Conservation (phyloP, 169 alveolate genomes). For the Plasmodium coatneyi region DNA sequence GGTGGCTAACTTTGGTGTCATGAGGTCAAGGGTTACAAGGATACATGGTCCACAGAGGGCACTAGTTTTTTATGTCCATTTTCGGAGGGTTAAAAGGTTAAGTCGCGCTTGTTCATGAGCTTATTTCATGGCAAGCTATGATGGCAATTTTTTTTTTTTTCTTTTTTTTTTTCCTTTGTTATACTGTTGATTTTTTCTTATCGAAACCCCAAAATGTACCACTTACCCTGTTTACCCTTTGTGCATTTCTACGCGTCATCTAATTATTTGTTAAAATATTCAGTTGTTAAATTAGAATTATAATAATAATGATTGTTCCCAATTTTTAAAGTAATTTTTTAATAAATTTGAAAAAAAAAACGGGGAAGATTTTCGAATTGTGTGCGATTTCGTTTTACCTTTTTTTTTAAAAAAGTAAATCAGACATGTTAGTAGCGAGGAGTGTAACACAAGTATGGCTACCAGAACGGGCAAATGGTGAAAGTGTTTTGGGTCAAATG, state of each 20-base stretch:
- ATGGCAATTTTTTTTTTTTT: background rate
- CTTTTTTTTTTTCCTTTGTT: conserved; percentile 3
- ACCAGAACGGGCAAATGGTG: no score
- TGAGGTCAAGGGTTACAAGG: background rate
- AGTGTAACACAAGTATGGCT: no score
- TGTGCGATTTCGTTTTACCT: background rate
- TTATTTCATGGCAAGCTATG: background rate
- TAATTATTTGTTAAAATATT: conserved; percentile 13
- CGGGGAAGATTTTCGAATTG: background rate
- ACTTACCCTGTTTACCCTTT: background rate
- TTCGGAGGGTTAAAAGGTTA: background rate
- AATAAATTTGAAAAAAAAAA: conserved; percentile 9
- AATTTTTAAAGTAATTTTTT: conserved; percentile 23
- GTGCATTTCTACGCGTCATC: background rate
- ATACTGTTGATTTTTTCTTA: background rate
- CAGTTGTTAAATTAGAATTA: conserved; percentile 15
- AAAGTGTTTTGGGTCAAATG: no score
- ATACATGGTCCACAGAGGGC: background rate
- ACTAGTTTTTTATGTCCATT: background rate
- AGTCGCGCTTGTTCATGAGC: background rate
- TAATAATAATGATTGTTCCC: conserved; percentile 4
- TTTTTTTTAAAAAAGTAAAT: background rate
- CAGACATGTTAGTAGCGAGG: background rate
- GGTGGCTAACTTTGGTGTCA: background rate
- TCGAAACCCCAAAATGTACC: no score